Base-by-base conservation (phyloP, 176 grass and related monocot genomes). In the Carex kokanica region DNA sequence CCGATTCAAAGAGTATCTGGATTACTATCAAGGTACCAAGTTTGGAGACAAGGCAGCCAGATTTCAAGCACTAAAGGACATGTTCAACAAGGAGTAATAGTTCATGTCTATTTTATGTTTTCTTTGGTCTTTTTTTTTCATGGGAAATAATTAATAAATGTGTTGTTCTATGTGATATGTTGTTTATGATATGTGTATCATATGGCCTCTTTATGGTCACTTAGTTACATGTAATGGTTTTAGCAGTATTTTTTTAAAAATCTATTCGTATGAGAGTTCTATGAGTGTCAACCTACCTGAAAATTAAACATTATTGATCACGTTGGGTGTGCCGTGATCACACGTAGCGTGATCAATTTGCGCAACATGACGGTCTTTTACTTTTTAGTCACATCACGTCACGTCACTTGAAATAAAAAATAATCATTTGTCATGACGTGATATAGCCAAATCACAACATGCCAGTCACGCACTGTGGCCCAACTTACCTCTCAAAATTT, bases 11-110 rank as follows among this genome's bases (percentile, higher is more conserved):
- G n/a, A n/a, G n/a, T n/a, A n/a, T n/a, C n/a, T n/a, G n/a, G n/a
- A 91, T 4, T 94, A 97, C 75, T 97, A 94, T 53, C 84, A 92
- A 64, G 81, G 83, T 31, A 91, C 92, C 64, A 97, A 97, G 85
- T 97, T 94, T 88, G 84, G 85, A 17, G 88, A 94, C 84, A 94
- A 94, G 80, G 81, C 23, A 9, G 87, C 80, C 4, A 90, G 94
- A 83, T 92, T 97, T 71, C 75, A 82, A 69, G 84, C 92, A 60
- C 24, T 91, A 24, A 94, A 89, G 60, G 80, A 91, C 53, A 78
- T 92, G 56, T 72, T 92, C 60, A 64, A 45, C 9, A 9, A 82
- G 36, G 16, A 82, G 23, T 51, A 82, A 63, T 27, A 21, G 40
- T 53, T 75, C 10, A 23, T 53, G 4, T 82, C 12, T 65, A 57